Evolutionary conservation across 2,329 filamentous ascomycete species (phyloP), one percentile per base, ranked within the genome.

Genomic region (Aspergillus sp.): DNA sequence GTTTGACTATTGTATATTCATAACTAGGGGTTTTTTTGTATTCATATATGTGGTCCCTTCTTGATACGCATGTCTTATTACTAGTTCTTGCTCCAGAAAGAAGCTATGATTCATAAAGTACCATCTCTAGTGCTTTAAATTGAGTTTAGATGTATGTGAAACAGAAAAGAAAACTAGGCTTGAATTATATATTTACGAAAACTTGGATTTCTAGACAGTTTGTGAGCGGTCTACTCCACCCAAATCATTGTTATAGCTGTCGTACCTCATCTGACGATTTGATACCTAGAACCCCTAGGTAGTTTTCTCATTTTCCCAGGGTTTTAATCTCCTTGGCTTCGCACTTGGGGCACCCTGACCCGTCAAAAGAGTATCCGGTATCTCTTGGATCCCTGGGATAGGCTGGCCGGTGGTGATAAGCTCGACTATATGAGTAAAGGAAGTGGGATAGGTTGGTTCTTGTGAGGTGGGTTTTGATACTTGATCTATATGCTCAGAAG

Each of bases 381-480:
- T 93, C 62, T 96, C 86, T 65, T 87, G 87, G 68, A 97, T 96
- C 1, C 93, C 93, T 1, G 92, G 91, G 44, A 97, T 89, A 0
- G 90, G 88, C 66, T 91, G 87, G 53, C 91, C 91, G 27, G 86
- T 87, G 23, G 90, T 90, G 54, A 97, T 90, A 55, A 96, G 84
- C 67, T 91, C 89, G 55, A 96, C 88, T 61, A 97, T 91, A 64
- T 93, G 87, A 7, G 90, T 88, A 73, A 97, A 96, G 1, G 87
- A 88, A 49, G 87, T 87, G 3, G 92, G 92, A 67, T 96, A 96
- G 1, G 85, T 84, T 39, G 91, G 73, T 37, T 75, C 69, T n/a
- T 73, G 68, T 17, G 63, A 48, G 31, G 89, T 46, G 84, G 80
- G 39, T 76, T 76, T 47, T 64, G 59, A 23, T 39, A 52, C 15